Conservation (phyloP, 83 land plant species). For the Thuja plicata region DNA sequence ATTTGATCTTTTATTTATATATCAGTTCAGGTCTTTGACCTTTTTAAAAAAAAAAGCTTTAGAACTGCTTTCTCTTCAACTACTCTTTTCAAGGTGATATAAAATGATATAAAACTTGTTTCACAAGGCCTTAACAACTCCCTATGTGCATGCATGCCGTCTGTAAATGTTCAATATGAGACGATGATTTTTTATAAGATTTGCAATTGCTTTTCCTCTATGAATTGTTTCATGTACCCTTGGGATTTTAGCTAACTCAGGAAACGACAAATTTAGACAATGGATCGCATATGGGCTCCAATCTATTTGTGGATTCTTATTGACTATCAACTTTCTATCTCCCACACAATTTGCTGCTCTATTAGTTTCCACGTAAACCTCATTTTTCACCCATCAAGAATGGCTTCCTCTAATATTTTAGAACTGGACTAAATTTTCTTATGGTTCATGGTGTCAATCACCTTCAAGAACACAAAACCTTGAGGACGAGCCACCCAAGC, state of each 20-base stretch:
- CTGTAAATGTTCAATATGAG: neutral
- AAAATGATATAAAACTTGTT: neutral
- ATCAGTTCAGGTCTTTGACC: too few relatives aligned
- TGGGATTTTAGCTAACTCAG: neutral
- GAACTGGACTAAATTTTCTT: constrained; percentile 6
- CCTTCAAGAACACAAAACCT: constrained; percentile 16
- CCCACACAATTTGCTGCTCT: constrained; percentile 14
- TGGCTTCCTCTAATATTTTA: constrained; percentile 9
- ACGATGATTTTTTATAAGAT: constrained; percentile 3
- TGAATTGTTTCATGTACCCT: constrained; percentile 9
- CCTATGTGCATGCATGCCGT: neutral
- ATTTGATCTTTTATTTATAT: too few relatives aligned
- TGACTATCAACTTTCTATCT: neutral
- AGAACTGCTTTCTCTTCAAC: too few relatives aligned
- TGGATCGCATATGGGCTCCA: constrained; percentile 19
- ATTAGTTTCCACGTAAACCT: constrained; percentile 25
- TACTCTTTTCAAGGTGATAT: neutral
- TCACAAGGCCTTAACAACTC: neutral
- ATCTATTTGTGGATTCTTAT: constrained; percentile 13
- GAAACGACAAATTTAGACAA: constrained; percentile 4
- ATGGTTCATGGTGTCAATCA: constrained; percentile 1
- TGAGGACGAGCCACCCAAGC: constrained; percentile 7
- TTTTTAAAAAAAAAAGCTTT: too few relatives aligned
- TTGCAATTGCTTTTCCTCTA: constrained; percentile 16
- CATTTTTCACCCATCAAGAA: constrained; percentile 12